Percentiles rank a stretch among this genome's conserved stretches.
phyloP scores from a whole-genome alignment of 2,329 filamentous ascomycete species.

The Sodiomyces alkalinus region DNA sequence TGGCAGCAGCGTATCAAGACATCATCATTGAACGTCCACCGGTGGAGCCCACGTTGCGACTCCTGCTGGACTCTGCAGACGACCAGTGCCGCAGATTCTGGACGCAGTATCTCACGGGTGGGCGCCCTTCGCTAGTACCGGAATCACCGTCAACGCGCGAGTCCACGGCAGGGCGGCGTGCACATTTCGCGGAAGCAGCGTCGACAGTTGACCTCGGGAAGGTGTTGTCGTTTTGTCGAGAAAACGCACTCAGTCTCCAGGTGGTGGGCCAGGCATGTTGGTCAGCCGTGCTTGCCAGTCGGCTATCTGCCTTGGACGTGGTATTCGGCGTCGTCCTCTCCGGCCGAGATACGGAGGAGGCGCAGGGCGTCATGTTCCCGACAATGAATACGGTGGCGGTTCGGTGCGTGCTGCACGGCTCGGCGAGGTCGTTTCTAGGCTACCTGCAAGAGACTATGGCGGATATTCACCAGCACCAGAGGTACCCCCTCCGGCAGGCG shows the following conservation, averaged over 20 bases:
- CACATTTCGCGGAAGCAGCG: conserved; percentile 24
- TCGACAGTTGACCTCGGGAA: conserved; percentile 5
- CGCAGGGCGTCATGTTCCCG: conserved; percentile 60
- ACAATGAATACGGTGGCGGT: conserved; percentile 85
- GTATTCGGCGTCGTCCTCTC: conserved; percentile 73
- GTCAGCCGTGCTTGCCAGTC: conserved; percentile 52
- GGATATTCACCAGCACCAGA: conserved; percentile 54
- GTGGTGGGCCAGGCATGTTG: conserved; percentile 64
- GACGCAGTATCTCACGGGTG: conserved; percentile 47
- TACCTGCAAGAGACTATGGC: conserved; percentile 60
- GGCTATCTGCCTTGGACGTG: conserved; percentile 52
- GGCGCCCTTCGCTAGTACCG: conserved; percentile 19
- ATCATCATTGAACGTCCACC: conserved; percentile 23
- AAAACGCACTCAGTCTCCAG: conserved; percentile 56
- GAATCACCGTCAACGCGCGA: neutral
- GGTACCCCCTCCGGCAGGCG: conserved; percentile 60
- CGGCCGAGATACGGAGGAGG: conserved; percentile 61
- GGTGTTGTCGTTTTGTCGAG: conserved; percentile 44
- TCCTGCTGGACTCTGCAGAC: conserved; percentile 29
- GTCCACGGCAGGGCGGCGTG: conserved; percentile 25
- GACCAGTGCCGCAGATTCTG: conserved; percentile 42
- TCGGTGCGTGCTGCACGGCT: conserved; percentile 58
- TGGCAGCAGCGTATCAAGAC: conserved; percentile 47
- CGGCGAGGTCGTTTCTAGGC: conserved; percentile 44
- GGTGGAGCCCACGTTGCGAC: conserved; percentile 38